A percentile compares a stretch with the other conserved stretches of the same genome.
Conservation (phyloP, 352 stramenopile genomes). For the Thraustochytrium striatum region DNA sequence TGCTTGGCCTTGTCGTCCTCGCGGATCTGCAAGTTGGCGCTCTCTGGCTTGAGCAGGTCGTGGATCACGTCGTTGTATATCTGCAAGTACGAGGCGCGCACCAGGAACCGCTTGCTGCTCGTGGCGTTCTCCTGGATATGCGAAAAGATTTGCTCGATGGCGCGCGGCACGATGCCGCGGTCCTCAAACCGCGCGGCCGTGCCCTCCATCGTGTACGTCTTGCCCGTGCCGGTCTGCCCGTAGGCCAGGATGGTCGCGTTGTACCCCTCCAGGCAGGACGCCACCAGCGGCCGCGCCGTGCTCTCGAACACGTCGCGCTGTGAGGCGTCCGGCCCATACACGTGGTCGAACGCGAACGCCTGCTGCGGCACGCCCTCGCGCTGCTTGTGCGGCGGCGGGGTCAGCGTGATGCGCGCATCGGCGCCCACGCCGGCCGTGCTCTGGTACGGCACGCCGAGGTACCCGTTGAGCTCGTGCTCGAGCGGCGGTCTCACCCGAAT, state of each 20-base stretch:
- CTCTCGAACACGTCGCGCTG: constrained; percentile 87
- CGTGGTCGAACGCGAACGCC: constrained; percentile 78
- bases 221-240: constrained; percentile 62
- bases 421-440: not conserved
- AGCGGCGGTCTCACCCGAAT: constrained; percentile 79
- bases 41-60: constrained; percentile 85
- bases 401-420: not conserved
- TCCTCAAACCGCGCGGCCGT: constrained; percentile 49
- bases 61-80: constrained; percentile 91
- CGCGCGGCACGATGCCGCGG: constrained; percentile 60
- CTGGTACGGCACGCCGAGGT: not conserved
- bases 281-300: constrained; percentile 81
- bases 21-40: constrained; percentile 81
- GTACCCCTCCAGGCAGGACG: constrained; percentile 74
- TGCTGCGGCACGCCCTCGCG: not conserved
- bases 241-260: constrained; percentile 66
- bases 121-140: constrained; percentile 74
- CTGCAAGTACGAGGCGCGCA: constrained; percentile 83
- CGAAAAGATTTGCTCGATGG: constrained; percentile 59
- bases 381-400: not conserved
- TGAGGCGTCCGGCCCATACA: constrained; percentile 83
- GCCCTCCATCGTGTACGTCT: constrained; percentile 66
- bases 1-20: constrained; percentile 73
- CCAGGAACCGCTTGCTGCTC: constrained; percentile 78
- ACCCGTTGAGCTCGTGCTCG: constrained; percentile 71